These are phyloP conservation scores for Arxiozyma bovina DNA, from an alignment of 1,139 yeast genomes.

Conservation along the genomic window DNA sequence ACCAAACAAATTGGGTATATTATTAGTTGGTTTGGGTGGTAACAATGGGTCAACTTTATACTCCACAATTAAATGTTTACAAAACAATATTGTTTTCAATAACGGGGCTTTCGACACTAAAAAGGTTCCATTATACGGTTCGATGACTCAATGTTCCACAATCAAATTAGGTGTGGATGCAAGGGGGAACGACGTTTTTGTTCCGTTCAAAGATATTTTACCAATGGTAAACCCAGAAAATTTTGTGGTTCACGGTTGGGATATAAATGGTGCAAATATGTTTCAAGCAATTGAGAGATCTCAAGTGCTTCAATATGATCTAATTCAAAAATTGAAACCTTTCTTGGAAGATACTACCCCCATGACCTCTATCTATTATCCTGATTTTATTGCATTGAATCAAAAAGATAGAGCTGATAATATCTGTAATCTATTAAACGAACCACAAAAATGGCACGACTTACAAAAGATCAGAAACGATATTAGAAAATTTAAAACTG, in stretches of 20 bases:
- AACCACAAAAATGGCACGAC: conserved; percentile 73
- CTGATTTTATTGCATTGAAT: conserved; percentile 93
- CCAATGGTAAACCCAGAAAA: conserved; percentile 90
- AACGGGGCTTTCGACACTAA: conserved; percentile 58
- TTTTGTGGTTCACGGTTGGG: conserved; percentile 92
- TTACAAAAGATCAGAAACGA: conserved; percentile 81
- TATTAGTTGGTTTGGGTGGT: conserved; percentile 94
- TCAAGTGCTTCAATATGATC: conserved; percentile 74
- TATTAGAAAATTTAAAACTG: conserved; percentile 66
- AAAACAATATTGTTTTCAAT: conserved; percentile 65
- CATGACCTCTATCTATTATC: conserved; percentile 80
- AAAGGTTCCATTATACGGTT: conserved; percentile 55
- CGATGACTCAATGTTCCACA: conserved; percentile 93
- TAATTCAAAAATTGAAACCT: conserved; percentile 68
- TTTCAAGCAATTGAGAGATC: conserved; percentile 79
- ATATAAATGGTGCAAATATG: conserved; percentile 64
- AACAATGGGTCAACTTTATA: conserved; percentile 91
- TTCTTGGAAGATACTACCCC: conserved; percentile 60
- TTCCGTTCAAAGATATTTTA: conserved; percentile 81
- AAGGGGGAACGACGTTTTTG: conserved; percentile 79
- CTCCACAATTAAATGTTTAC: conserved; percentile 80
- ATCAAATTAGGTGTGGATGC: conserved; percentile 79
- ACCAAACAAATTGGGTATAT: conserved; percentile 71
- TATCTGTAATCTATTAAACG: conserved; percentile 46
- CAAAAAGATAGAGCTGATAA: conserved; percentile 90